phyloP scores from a whole-genome alignment of 2,329 filamentous ascomycete genomes.

The Talaromyces sp. region DNA sequence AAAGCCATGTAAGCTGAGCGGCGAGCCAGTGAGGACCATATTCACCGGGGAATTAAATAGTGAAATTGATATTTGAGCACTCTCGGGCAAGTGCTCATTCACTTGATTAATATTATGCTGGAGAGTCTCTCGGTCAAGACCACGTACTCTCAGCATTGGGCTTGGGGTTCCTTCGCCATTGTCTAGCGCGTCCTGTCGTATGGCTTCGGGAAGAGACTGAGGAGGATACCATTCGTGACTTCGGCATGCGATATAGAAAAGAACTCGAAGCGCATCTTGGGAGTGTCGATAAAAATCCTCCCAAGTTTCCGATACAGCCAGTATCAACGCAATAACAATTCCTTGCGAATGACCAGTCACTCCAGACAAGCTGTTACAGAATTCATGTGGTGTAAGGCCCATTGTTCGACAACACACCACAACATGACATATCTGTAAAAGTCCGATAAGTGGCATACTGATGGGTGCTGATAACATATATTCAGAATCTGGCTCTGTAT shows the following conservation, averaged over 20 bases:
- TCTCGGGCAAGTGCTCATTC: constrained; percentile 88
- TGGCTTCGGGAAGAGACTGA: constrained; percentile 85
- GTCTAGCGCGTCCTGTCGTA: constrained; percentile 87
- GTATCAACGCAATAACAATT: constrained; percentile 86
- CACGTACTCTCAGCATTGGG: constrained; percentile 95
- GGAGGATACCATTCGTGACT: constrained; percentile 96
- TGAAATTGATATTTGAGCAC: constrained; percentile 91
- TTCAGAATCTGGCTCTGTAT: constrained; percentile 86
- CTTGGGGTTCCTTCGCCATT: constrained; percentile 90
- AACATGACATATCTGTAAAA: constrained; percentile 95
- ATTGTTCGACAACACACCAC: constrained; percentile 88
- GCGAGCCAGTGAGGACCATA: constrained; percentile 92
- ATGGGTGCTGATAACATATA: constrained; percentile 93
- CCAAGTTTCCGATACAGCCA: constrained; percentile 87
- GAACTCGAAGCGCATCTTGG: constrained; percentile 76
- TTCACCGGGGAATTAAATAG: constrained; percentile 96
- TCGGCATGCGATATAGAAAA: constrained; percentile 97
- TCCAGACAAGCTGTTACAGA: constrained; percentile 78
- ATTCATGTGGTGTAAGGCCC: constrained; percentile 80
- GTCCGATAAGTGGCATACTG: constrained; percentile 90
- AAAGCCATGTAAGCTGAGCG: constrained; percentile 90
- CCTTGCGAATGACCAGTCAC: constrained; percentile 96
- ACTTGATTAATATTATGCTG: constrained; percentile 96
- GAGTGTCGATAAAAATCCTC: constrained; percentile 81
- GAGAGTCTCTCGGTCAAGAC: constrained; percentile 79